These are phyloP conservation scores for Rubia yunnanensis DNA, from an alignment of 257 asterid genomes.

Conservation along the genomic window DNA sequence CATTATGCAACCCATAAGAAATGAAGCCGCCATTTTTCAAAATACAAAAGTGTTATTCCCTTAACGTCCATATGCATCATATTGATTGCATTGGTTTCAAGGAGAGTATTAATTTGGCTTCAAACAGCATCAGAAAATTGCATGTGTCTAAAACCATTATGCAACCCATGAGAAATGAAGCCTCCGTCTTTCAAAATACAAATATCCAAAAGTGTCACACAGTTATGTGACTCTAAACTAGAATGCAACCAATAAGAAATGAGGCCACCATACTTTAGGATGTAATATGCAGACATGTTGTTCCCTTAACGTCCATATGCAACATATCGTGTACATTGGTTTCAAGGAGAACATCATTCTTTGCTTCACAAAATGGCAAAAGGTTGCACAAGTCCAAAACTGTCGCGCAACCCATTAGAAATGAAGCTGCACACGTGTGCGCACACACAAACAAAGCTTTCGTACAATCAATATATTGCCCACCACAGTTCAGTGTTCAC, in stretches of 20 bases:
- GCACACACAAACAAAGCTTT: neutral
- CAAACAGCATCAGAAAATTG: neutral
- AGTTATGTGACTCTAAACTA: no score
- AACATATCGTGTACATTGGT: constrained; percentile 18
- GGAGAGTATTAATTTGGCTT: neutral
- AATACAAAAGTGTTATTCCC: neutral
- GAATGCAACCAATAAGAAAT: no score
- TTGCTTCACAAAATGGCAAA: constrained; percentile 14
- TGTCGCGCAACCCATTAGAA: constrained; percentile 12
- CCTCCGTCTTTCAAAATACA: neutral
- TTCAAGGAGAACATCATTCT: constrained; percentile 22
- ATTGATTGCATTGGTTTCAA: neutral
- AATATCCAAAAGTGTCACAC: neutral
- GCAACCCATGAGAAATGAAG: neutral
- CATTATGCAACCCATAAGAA: neutral
- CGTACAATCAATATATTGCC: neutral
- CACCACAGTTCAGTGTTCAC: neutral
- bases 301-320: constrained; percentile 31
- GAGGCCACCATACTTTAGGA: no score
- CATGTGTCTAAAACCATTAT: neutral
- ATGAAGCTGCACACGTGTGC: neutral
- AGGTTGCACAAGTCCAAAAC: constrained; percentile 11
- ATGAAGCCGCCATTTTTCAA: neutral
- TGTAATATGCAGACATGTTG: constrained; percentile 6
- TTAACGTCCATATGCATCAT: neutral